A percentile compares a stretch with the other conserved stretches of the same genome.
Evolutionary conservation across 83 land plant species (phyloP).

Genomic region (Isoetes engelmannii): DNA sequence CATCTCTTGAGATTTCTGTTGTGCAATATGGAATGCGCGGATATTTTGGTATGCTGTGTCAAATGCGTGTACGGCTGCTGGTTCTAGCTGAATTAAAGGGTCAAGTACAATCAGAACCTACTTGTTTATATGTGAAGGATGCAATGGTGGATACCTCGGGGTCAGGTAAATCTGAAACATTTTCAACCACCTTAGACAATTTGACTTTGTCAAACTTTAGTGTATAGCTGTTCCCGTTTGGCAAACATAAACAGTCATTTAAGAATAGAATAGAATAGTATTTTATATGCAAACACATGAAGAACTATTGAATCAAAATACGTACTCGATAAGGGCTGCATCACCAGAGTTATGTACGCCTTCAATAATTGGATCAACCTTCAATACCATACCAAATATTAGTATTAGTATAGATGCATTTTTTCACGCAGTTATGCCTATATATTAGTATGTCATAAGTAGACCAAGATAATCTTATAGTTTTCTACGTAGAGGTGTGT

Average conservation of each 20-base stretch:
- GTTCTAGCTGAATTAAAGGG: conserved; percentile 56
- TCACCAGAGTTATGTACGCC: conserved; percentile 77
- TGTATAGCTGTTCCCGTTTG: conserved; percentile 53
- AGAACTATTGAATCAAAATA: background rate
- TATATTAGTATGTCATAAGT: background rate
- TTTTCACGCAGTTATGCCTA: background rate
- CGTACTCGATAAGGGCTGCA: conserved; percentile 75
- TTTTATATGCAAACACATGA: background rate
- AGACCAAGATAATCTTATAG: background rate
- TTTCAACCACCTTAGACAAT: conserved; percentile 52
- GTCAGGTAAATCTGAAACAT: conserved; percentile 77
- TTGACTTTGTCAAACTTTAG: conserved; percentile 66
- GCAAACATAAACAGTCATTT: background rate
- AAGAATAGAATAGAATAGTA: background rate
- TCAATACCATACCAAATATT: conserved; percentile 3
- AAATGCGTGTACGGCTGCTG: conserved; percentile 75
- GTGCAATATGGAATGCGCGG: conserved; percentile 82
- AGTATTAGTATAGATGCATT: background rate
- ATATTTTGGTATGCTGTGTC: conserved; percentile 94
- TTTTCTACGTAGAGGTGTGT: conserved; percentile 2
- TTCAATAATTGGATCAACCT: conserved; percentile 91
- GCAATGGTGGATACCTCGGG: conserved; percentile 49
- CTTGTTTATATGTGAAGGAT: background rate
- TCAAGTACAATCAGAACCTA: background rate
- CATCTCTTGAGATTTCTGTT: conserved; percentile 55